phyloP scores from a whole-genome alignment of 2,329 filamentous ascomycete species.

The Canariomyces notabilis region DNA sequence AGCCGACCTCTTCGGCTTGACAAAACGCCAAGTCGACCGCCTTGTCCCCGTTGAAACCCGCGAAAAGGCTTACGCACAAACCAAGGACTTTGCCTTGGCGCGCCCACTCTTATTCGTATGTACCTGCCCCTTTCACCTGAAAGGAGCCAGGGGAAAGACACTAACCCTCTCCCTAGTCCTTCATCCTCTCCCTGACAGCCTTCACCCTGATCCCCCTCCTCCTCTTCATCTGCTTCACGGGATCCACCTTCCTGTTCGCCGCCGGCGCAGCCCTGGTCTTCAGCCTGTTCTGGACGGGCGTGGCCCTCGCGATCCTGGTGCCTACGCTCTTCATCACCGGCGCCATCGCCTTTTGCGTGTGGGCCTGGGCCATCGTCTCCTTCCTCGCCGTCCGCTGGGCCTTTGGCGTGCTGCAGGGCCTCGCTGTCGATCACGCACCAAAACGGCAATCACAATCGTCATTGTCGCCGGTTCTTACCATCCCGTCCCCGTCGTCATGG shows the following conservation, averaged over 20 bases:
- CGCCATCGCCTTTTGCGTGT: slow-evolving; percentile 57
- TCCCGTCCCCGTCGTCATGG: not conserved
- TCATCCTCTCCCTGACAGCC: slow-evolving; percentile 59
- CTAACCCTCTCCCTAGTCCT: slow-evolving; percentile 46
- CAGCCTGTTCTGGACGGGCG: slow-evolving; percentile 60
- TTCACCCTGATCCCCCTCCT: slow-evolving; percentile 63
- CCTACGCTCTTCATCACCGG: slow-evolving; percentile 64
- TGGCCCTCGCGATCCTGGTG: slow-evolving; percentile 62
- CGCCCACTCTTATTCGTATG: slow-evolving; percentile 68
- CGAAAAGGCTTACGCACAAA: slow-evolving; percentile 48
- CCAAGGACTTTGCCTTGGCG: slow-evolving; percentile 52
- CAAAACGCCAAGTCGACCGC: slow-evolving; percentile 43
- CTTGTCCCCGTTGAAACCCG: slow-evolving; percentile 57
- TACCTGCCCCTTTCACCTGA: slow-evolving; percentile 6
- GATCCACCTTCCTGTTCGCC: slow-evolving; percentile 58
- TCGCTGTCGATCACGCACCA: not conserved
- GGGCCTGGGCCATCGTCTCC: slow-evolving; percentile 60
- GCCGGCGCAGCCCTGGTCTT: slow-evolving; percentile 59
- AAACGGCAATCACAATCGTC: no score
- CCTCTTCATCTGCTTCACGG: slow-evolving; percentile 62
- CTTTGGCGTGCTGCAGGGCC: slow-evolving; percentile 32
- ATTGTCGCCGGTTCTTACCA: not conserved
- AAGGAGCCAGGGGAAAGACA: not conserved
- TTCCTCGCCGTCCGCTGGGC: slow-evolving; percentile 48
- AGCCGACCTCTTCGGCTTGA: slow-evolving; percentile 35